These are phyloP conservation scores for Fusarium penzigii DNA, from an alignment of 2,329 filamentous ascomycete species.

Conservation along the genomic window DNA sequence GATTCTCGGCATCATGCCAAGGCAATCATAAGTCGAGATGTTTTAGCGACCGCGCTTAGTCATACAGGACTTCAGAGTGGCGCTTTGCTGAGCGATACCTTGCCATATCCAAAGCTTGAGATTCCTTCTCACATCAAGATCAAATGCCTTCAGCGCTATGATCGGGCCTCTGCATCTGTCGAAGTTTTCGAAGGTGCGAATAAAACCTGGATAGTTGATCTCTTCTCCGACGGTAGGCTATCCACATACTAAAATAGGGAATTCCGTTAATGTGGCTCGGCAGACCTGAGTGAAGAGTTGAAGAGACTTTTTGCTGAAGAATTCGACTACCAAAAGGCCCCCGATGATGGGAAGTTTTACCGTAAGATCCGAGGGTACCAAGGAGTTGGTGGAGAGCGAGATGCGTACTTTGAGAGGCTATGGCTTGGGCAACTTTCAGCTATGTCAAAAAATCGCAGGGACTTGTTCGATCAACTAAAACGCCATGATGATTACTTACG, in stretches of 20 bases:
- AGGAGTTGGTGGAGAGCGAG: conserved; percentile 8
- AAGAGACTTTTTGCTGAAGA: conserved; percentile 12
- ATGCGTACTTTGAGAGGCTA: conserved; percentile 20
- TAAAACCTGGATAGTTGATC: conserved; percentile 35
- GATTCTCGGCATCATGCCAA: no score
- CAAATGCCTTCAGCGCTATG: no score
- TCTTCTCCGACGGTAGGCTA: conserved; percentile 29
- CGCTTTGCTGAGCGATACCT: no score
- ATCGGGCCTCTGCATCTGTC: no score
- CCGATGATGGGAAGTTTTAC: conserved; percentile 16
- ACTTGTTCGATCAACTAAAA: conserved; percentile 29
- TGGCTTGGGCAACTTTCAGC: conserved; percentile 29
- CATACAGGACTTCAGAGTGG: no score
- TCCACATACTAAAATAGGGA: background rate
- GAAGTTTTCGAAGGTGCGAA: no score
- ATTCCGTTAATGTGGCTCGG: no score
- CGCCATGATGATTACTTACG: conserved; percentile 23
- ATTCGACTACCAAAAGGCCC: conserved; percentile 14
- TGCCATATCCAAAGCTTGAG: no score
- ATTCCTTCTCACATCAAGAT: no score
- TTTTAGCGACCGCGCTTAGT: no score
- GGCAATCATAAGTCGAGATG: no score
- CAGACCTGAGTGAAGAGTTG: conserved; percentile 13
- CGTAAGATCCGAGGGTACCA: conserved; percentile 25
- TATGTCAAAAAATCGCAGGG: conserved; percentile 15